Evolutionary conservation across 805 yeast species (phyloP).

Genomic region (Saccharomyces kudriavzevii): DNA sequence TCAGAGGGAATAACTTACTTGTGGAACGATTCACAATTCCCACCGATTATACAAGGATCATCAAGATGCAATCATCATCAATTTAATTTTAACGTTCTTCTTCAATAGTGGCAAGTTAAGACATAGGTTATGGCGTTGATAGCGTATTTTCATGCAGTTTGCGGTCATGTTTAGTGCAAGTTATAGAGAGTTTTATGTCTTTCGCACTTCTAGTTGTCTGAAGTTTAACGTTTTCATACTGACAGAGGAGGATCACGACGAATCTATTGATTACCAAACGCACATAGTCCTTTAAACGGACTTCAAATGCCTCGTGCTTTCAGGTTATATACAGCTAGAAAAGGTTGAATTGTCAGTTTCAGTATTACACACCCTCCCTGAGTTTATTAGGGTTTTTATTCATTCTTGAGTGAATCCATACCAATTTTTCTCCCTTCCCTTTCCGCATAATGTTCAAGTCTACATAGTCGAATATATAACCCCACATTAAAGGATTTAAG

Average conservation of each 20-base stretch:
- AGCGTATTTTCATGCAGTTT: background rate
- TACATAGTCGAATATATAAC: too few species aligned
- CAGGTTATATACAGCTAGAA: background rate
- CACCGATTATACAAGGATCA: conserved; percentile 29
- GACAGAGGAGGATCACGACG: background rate
- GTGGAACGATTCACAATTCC: conserved; percentile 56
- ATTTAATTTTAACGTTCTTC: background rate
- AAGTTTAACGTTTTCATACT: background rate
- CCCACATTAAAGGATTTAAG: too few species aligned
- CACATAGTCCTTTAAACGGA: background rate
- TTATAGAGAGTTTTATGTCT: background rate
- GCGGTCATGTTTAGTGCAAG: background rate
- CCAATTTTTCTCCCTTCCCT: too few species aligned
- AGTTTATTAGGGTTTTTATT: too few species aligned
- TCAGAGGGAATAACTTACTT: conserved; percentile 55
- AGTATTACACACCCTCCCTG: background rate
- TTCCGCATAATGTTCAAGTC: too few species aligned
- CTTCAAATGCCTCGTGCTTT: too few species aligned
- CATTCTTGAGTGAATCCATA: background rate
- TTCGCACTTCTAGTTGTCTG: background rate
- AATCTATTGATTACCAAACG: background rate
- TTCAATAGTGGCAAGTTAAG: background rate
- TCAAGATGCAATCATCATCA: conserved; percentile 9
- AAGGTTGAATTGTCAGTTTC: background rate
- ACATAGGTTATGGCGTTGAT: background rate